A percentile compares a stretch with the other conserved stretches of the same genome.
These are phyloP conservation scores for Aspergillus sparsus DNA, from an alignment of 495 filamentous ascomycete genomes.

Conservation along the genomic window DNA sequence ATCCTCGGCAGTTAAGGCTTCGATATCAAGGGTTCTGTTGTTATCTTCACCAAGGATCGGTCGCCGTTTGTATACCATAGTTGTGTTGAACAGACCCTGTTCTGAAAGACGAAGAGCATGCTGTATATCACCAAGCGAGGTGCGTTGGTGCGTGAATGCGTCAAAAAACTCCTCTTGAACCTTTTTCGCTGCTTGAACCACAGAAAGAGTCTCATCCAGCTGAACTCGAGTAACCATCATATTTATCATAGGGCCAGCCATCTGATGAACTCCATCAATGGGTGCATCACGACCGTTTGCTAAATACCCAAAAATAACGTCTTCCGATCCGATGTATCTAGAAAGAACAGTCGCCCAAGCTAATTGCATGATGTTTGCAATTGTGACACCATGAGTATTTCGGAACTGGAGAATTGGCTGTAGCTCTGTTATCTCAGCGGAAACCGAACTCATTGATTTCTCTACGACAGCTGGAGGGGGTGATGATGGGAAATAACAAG, in stretches of 20 bases:
- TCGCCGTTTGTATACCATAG: conserved; percentile 15
- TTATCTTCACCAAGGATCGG: neutral
- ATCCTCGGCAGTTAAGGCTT: conserved; percentile 8
- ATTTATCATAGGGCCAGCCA: conserved; percentile 19
- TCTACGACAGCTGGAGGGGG: neutral
- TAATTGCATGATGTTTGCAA: conserved; percentile 17
- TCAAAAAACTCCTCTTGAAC: conserved; percentile 17
- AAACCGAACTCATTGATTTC: neutral
- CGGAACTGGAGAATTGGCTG: conserved; percentile 9
- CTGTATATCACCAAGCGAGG: conserved; percentile 19
- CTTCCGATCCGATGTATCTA: conserved; percentile 12
- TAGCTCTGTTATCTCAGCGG: conserved; percentile 1
- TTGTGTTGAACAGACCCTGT: conserved; percentile 16
- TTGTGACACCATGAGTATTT: conserved; percentile 11
- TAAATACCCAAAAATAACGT: conserved; percentile 18
- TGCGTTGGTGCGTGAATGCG: conserved; percentile 13
- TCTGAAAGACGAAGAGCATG: conserved; percentile 14
- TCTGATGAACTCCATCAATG: conserved; percentile 13
- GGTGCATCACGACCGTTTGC: conserved; percentile 18
- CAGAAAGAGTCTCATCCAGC: neutral
- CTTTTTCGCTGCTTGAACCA: conserved; percentile 8
- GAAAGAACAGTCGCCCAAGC: conserved; percentile 16
- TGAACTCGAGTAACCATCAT: conserved; percentile 12
- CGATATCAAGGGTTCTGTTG: conserved; percentile 5
- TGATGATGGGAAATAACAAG: conserved; percentile 4